Evolutionary conservation across 192 early-diverging fungal species (phyloP), one percentile per base, ranked within the genome.

Genomic region (Lobosporangium transversale): DNA sequence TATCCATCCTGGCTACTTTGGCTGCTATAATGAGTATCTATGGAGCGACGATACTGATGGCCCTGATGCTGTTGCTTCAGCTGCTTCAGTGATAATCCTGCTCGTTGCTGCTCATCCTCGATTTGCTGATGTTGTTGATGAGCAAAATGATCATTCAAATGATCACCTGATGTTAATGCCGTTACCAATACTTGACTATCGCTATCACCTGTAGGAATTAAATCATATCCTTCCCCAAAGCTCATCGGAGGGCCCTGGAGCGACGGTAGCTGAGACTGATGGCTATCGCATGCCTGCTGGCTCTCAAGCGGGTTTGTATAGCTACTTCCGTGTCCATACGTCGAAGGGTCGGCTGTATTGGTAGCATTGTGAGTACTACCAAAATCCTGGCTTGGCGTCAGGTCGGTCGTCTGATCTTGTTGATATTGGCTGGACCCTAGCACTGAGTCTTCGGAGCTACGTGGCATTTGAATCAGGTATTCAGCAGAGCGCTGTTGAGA

Each of bases 171-270:
- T 32, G 24, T 24, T 29, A 49, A 37, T 24, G 29, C 24, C 1
- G 21, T 17, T 8, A 21, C 31, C 9, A n/a, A 26, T 23, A 29
- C 51, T 2, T 49, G 8, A 1, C 18, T 32, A 15, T 1, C 50
- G 24, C 23, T 14, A 15, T 53, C 51, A 14, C 12, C 27, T 8
- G 56, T 29, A 9, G 56, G 54, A 17, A 76, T 62, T 26, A 76
- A 29, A 27, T 76, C 73, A 24, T 76, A 76, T 27, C 73, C 73
- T 31, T 76, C 73, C 9, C 63, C 73, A 76, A 76, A 76, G 44
- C 58, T 76, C 21, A 52, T 32, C 0, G 65, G 57, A 23, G 51
- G 53, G 21, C 26, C 49, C 12, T 61, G 58, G 37, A 26, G 57
- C 12, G 51, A 44, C 12, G 33, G 23, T 2, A 37, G 54, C 21